Evolutionary conservation across 345 rosid species (phyloP).

Genomic region (Camelina neglecta): DNA sequence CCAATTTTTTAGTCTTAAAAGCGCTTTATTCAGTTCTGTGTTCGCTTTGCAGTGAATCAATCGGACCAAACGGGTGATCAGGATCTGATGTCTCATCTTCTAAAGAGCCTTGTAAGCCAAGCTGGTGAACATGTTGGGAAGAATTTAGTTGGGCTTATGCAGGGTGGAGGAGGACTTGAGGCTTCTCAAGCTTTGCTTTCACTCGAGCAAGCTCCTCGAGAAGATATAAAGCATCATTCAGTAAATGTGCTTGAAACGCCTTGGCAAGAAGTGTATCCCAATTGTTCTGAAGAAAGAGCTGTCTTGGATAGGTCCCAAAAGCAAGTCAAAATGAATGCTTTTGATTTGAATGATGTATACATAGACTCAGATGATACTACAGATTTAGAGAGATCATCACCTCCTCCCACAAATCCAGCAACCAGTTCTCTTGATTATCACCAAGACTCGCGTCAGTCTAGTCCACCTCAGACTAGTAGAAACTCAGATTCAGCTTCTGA

Average conservation of each 20-base stretch:
- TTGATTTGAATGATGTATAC: conserved; percentile 87
- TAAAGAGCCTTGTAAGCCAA: conserved; percentile 72
- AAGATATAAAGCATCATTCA: conserved; percentile 50
- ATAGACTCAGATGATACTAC: conserved; percentile 83
- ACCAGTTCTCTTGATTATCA: conserved; percentile 72
- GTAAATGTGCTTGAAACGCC: conserved; percentile 48
- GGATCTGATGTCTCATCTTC: conserved; percentile 74
- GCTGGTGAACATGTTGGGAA: conserved; percentile 62
- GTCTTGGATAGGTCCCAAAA: conserved; percentile 50
- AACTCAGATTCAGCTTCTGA: conserved; percentile 96
- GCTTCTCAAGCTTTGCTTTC: conserved; percentile 53
- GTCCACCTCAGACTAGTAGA: conserved; percentile 94
- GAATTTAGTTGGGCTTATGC: conserved; percentile 62
- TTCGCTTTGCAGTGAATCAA: conserved; percentile 65
- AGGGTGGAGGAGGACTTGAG: conserved; percentile 56
- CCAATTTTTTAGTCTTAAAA: background rate
- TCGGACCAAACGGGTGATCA: conserved; percentile 69
- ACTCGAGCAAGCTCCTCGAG: conserved; percentile 53
- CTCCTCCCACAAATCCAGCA: conserved; percentile 60
- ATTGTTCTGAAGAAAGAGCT: conserved; percentile 41
- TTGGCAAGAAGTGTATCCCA: conserved; percentile 48
- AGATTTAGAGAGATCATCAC: conserved; percentile 69
- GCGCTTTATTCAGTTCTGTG: background rate
- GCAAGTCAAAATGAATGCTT: conserved; percentile 70
- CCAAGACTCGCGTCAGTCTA: conserved; percentile 74